Percentiles rank a stretch among this genome's conserved stretches.
These are phyloP conservation scores for Alternaria conjuncta DNA, from an alignment of 2,329 filamentous ascomycete species.

Conservation along the genomic window DNA sequence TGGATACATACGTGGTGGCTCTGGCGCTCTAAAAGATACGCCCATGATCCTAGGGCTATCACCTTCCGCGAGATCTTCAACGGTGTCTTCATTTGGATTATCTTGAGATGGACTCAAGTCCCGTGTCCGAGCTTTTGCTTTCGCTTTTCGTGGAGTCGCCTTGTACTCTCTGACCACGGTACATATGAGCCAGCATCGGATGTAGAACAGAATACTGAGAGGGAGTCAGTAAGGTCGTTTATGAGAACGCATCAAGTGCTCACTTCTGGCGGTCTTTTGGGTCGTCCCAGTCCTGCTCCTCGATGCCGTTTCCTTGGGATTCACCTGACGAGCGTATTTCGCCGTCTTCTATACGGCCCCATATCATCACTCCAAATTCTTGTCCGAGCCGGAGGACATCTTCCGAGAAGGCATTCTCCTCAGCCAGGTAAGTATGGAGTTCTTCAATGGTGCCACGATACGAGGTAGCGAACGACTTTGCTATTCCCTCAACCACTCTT, in stretches of 20 bases:
- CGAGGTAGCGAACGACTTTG: background rate
- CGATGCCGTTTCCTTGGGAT: background rate
- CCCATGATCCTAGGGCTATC: background rate
- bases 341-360: conserved; percentile 5
- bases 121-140: background rate
- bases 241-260: background rate
- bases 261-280: conserved; percentile 4
- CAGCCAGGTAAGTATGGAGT: background rate
- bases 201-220: conserved; percentile 13
- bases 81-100: background rate
- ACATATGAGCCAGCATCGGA: conserved; percentile 20
- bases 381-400: conserved; percentile 4
- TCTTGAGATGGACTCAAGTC: background rate
- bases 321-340: conserved; percentile 1
- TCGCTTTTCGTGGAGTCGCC: conserved; percentile 2
- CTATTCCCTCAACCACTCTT: conserved; percentile 11
- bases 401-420: conserved; percentile 7
- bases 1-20: background rate
- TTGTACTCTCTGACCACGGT: background rate
- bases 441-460: background rate
- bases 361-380: conserved; percentile 12
- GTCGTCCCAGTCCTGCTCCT: conserved; percentile 12
- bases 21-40: background rate
- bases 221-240: background rate
- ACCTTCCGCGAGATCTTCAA: background rate